Evolutionary conservation across 2,329 filamentous ascomycete genomes (phyloP).

Genomic region (Exophiala sp.): DNA sequence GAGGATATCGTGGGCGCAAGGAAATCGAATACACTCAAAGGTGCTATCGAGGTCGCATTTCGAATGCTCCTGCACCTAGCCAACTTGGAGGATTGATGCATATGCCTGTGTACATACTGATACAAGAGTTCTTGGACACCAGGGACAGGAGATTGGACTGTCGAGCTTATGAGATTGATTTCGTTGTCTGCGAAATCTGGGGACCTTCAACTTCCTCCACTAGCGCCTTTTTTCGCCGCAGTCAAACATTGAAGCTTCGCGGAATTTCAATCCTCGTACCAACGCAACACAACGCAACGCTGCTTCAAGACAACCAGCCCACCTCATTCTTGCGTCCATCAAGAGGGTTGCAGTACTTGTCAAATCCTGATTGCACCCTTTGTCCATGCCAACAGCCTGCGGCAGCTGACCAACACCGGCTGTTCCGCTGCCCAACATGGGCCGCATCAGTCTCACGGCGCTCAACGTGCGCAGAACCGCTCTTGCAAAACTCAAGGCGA

Average conservation of each 20-base stretch:
- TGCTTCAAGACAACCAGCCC: too few species aligned
- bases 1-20: constrained; percentile 15
- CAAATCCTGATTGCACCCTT: neutral
- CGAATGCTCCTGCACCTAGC: constrained; percentile 22
- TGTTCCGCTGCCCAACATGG: constrained; percentile 34
- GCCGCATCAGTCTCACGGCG: constrained; percentile 44
- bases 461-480: constrained; percentile 42
- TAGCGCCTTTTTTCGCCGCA: constrained; percentile 1
- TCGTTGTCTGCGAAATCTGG: neutral
- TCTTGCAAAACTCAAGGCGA: constrained; percentile 35
- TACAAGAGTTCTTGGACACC: constrained; percentile 2
- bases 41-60: constrained; percentile 20
- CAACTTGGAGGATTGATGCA: constrained; percentile 20
- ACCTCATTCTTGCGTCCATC: too few species aligned
- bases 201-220: neutral
- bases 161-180: neutral
- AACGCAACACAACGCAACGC: neutral
- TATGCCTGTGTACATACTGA: constrained; percentile 19
- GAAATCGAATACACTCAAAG: constrained; percentile 22
- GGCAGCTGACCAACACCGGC: neutral
- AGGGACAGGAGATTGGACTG: neutral
- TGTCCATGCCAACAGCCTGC: neutral
- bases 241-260: neutral
- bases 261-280: neutral
- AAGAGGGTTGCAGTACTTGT: too few species aligned